phyloP scores from a whole-genome alignment of 192 early-diverging fungal genomes.

The Coemansia sp. region DNA sequence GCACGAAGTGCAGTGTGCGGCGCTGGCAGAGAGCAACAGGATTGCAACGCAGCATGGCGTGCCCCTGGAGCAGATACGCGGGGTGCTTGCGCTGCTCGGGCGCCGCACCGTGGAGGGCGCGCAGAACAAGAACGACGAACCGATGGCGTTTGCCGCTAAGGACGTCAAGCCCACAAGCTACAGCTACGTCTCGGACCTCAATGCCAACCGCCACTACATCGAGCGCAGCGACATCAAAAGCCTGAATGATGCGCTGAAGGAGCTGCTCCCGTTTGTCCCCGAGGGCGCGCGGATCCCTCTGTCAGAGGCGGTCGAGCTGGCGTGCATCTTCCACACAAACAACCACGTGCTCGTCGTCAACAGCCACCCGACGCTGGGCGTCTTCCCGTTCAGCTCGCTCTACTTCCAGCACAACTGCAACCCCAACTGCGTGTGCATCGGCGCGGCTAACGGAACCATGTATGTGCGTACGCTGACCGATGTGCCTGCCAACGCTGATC shows the following conservation, averaged over 20 bases:
- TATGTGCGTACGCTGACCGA: conserved; percentile 60
- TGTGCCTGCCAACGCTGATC: conserved; percentile 59
- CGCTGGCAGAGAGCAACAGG: conserved; percentile 38
- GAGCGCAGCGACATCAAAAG: conserved; percentile 40
- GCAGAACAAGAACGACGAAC: background rate
- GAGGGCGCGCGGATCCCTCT: conserved; percentile 31
- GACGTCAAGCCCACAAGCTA: conserved; percentile 28
- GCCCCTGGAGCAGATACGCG: conserved; percentile 39
- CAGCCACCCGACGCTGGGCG: conserved; percentile 59
- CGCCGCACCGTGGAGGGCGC: conserved; percentile 27
- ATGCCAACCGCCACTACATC: conserved; percentile 53
- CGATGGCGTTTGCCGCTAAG: background rate
- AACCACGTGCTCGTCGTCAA: conserved; percentile 59
- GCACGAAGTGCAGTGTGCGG: conserved; percentile 51
- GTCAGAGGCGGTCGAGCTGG: conserved; percentile 55
- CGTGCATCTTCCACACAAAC: conserved; percentile 67
- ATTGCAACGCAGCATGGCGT: conserved; percentile 33
- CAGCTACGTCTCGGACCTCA: conserved; percentile 37
- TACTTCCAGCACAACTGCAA: conserved; percentile 74
- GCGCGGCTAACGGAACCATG: conserved; percentile 57
- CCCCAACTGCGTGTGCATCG: conserved; percentile 70
- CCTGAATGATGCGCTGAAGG: conserved; percentile 43
- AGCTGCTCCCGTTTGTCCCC: conserved; percentile 44
- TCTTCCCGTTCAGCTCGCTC: conserved; percentile 71
- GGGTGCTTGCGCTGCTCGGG: conserved; percentile 44